These are phyloP conservation scores for Sanghuangporus weigelae DNA, from an alignment of 1,284 basidiomycete genomes.

Conservation along the genomic window DNA sequence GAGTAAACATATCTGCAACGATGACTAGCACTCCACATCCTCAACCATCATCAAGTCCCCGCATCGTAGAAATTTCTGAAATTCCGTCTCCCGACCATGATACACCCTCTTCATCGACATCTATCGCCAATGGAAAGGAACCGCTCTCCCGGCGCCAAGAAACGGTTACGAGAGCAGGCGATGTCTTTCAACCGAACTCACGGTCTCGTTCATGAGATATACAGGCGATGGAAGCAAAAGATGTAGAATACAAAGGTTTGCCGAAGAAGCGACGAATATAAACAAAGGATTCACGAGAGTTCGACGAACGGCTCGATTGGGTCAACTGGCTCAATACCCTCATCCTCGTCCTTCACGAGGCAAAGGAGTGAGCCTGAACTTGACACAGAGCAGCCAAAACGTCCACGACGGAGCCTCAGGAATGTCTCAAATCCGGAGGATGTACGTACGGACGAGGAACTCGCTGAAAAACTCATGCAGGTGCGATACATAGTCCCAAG, in stretches of 20 bases:
- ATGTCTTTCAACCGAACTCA: slow-evolving; percentile 33
- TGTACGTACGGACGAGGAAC: slow-evolving; percentile 56
- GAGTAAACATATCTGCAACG: neutral
- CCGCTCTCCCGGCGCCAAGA: neutral
- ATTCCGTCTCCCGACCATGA: neutral
- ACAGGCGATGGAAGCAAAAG: slow-evolving; percentile 40
- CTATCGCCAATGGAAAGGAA: neutral
- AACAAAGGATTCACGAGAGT: slow-evolving; percentile 37
- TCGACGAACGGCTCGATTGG: slow-evolving; percentile 16
- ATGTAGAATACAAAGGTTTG: slow-evolving; percentile 48
- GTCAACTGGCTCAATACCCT: neutral
- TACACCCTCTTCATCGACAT: neutral
- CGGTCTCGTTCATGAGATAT: slow-evolving; percentile 30
- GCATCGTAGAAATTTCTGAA: neutral
- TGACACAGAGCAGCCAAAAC: slow-evolving; percentile 24
- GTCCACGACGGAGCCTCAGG: slow-evolving; percentile 38
- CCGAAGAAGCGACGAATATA: slow-evolving; percentile 52
- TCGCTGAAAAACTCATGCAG: slow-evolving; percentile 61
- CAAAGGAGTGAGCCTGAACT: slow-evolving; percentile 21
- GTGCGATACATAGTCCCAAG: slow-evolving; percentile 31
- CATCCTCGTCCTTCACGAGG: slow-evolving; percentile 21
- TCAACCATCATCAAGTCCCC: neutral
- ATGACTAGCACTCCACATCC: neutral
- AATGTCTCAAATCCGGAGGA: slow-evolving; percentile 41
- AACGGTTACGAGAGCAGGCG: slow-evolving; percentile 24